A percentile compares a stretch with the other conserved stretches of the same genome.
Evolutionary conservation across 495 filamentous ascomycete species (phyloP).

Genomic region (Daldinia concentrica): DNA sequence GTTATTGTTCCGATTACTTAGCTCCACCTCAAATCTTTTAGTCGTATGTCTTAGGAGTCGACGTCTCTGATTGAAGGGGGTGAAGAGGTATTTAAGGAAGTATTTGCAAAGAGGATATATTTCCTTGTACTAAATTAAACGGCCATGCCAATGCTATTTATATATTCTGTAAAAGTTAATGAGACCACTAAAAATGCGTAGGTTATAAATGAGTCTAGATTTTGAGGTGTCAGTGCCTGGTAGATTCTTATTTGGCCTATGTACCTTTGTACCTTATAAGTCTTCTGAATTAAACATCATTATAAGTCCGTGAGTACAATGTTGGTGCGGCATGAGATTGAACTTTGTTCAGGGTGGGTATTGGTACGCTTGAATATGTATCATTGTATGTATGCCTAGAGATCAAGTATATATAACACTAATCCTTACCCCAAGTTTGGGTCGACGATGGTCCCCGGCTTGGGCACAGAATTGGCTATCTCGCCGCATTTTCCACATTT

Average conservation of each 20-base stretch:
- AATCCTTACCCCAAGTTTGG: conserved; percentile 56
- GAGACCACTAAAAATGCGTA: too few species aligned
- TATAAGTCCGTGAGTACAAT: background rate
- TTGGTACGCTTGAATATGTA: background rate
- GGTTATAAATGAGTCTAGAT: too few species aligned
- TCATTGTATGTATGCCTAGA: background rate
- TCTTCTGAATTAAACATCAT: background rate
- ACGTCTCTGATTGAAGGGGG: too few species aligned
- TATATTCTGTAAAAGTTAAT: too few species aligned
- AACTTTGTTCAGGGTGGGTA: background rate
- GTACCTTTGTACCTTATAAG: background rate
- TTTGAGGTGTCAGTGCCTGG: background rate
- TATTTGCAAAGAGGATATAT: too few species aligned
- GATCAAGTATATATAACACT: background rate
- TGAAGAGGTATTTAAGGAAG: too few species aligned
- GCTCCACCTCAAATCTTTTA: too few species aligned
- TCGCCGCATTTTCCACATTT: conserved; percentile 81
- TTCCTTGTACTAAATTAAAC: too few species aligned
- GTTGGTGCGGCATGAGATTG: background rate
- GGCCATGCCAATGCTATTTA: too few species aligned
- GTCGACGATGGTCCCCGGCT: conserved; percentile 59
- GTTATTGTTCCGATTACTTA: too few species aligned
- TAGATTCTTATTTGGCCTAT: background rate
- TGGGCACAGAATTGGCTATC: conserved; percentile 67
- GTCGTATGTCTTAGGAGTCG: too few species aligned